Percentiles rank a stretch among this genome's conserved stretches.
Evolutionary conservation across 2,329 filamentous ascomycete species (phyloP).

Genomic region (Beauveria brongniartii): DNA sequence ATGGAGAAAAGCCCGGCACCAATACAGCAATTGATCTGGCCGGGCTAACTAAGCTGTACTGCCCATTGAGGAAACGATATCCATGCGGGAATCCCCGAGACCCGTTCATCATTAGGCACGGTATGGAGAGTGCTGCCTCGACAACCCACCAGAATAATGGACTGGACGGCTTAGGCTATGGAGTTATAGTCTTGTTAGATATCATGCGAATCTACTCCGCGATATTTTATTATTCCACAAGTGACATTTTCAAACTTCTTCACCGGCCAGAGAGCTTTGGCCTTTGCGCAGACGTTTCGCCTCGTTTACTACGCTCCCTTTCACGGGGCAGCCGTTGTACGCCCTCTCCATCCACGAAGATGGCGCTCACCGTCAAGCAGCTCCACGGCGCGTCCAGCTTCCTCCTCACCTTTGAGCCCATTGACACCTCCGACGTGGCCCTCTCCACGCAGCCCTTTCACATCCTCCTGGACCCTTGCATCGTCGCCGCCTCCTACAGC

Average conservation of each 20-base stretch:
- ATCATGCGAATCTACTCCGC: background rate
- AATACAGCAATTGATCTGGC: too few relatives aligned
- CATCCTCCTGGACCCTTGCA: slow-evolving; percentile 66
- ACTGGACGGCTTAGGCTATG: background rate
- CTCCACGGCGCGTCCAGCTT: slow-evolving; percentile 60
- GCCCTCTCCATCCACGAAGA: slow-evolving; percentile 21
- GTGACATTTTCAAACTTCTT: background rate
- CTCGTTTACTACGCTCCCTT: too few relatives aligned
- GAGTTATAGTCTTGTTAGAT: background rate
- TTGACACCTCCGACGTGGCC: slow-evolving; percentile 21
- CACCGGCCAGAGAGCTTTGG: background rate
- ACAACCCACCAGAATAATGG: background rate
- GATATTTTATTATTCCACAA: too few relatives aligned
- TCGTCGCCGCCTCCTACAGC: slow-evolving; percentile 49
- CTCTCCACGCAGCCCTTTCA: slow-evolving; percentile 42
- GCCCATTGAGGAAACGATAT: background rate
- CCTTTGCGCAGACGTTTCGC: background rate
- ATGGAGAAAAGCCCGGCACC: too few relatives aligned
- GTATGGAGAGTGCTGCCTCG: slow-evolving; percentile 1
- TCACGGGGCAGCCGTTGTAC: background rate
- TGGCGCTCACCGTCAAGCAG: slow-evolving; percentile 56
- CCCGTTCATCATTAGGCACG: background rate
- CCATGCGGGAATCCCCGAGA: background rate
- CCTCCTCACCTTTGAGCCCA: slow-evolving; percentile 53
- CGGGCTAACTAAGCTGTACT: too few relatives aligned